Base-by-base conservation (phyloP, 352 stramenopile species). In the Globisporangium carolinianum region DNA sequence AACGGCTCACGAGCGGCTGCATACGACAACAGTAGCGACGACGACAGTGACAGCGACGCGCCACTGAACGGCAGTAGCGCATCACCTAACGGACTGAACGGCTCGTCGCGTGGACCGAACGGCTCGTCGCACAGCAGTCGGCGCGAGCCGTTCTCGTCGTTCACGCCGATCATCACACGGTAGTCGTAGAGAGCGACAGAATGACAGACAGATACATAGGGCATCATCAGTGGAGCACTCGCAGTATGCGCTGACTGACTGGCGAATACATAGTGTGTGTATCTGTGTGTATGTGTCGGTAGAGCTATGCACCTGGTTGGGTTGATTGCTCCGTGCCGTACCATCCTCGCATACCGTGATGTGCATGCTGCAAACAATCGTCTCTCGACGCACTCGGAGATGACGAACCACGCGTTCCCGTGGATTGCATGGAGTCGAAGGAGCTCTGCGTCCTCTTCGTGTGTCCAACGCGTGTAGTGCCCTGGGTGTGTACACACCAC, bases 91-190 rank as follows among this genome's bases (percentile, higher is more conserved):
- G 65, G 62, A 6, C 35, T 57, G 24, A 71, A 71, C 36, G 63
- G 66, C 39, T 43, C 11, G 36, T 58, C 61, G 5, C 65, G 55
- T 42, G 65, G 62, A 6, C 35, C 51, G 24, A 71, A 71, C 39
- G 63, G 66, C 39, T 32, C 24, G 24, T 32, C 24, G 4, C 39
- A 43, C 7, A 8, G 39, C 39, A 8, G 11, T 51, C 59, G 24
- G 11, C 59, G 72, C 47, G 85, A 94, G 58, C 85, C 85, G 2
- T 94, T 94, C 60, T 83, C 85, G 3, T 57, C 79, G 32, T 95
- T 95, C 58, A 95, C 85, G 37, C 85, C 83, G 41, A 95, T 95
- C 60, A 92, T 95, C 63, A 88, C 83, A 15, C 71, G 79, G 67
- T 94, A 89, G 74, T 62, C 11, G 15, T 6, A 50, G 46, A 35